Conservation (phyloP, 139 green algal genomes). For the Asterochloris erici region DNA sequence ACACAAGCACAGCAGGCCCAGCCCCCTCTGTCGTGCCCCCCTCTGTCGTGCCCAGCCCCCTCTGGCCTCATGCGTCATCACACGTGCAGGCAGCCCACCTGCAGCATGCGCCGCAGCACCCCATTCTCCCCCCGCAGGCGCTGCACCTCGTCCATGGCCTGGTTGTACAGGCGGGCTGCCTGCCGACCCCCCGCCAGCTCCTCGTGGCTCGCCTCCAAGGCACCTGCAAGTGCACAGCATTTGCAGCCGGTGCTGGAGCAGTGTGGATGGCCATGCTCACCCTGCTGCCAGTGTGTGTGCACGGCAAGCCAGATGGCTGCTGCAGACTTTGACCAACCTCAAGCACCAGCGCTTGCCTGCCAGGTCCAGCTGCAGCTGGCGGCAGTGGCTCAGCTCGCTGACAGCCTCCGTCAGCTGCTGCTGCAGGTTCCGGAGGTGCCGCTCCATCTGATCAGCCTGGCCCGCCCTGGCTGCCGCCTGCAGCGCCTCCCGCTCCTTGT, state of each 20-base stretch:
- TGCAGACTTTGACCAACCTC: background rate
- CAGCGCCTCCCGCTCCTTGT: too few relatives aligned
- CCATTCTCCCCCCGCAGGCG: constrained; percentile 3
- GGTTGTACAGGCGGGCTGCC: constrained; percentile 1
- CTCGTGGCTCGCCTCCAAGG: background rate
- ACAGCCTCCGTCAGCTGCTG: constrained; percentile 1
- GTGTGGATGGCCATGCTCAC: too few relatives aligned
- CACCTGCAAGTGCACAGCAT: background rate
- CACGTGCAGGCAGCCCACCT: background rate
- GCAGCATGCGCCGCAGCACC: constrained; percentile 6
- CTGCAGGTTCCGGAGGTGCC: background rate
- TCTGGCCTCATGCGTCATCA: too few relatives aligned
- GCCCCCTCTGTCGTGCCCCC: too few relatives aligned
- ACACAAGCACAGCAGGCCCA: too few relatives aligned
- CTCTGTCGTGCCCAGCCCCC: too few relatives aligned
- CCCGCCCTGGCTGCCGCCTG: too few relatives aligned
- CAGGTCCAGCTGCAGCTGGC: background rate
- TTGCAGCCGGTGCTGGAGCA: too few relatives aligned
- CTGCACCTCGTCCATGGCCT: constrained; percentile 10
- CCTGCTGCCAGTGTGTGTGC: too few relatives aligned
- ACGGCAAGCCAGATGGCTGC: background rate
- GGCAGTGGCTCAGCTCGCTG: background rate
- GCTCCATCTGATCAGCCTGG: background rate
- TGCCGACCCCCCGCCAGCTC: background rate
- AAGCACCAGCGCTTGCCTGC: background rate